phyloP scores from a whole-genome alignment of 495 filamentous ascomycete genomes.

The Baudoinia panamericana region DNA sequence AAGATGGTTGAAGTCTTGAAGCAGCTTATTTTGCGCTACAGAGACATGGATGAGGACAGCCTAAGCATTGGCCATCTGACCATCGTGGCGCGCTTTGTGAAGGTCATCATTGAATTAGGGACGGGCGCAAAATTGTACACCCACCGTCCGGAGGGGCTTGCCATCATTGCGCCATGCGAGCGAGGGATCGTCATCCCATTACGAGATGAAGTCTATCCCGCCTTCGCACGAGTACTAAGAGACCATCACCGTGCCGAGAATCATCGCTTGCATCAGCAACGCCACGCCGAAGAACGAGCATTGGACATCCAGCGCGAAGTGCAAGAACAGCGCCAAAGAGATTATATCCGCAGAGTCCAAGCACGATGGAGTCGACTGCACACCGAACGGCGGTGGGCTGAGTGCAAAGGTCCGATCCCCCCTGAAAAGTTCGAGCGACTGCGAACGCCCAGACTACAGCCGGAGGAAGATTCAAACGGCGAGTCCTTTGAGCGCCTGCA shows the following conservation, averaged over 20 bases:
- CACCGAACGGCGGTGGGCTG: conserved; percentile 10
- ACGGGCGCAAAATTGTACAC: conserved; percentile 1
- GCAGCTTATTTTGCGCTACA: conserved; percentile 5
- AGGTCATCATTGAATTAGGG: conserved; percentile 10
- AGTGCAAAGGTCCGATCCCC: conserved; percentile 1
- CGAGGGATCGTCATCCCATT: conserved; percentile 10
- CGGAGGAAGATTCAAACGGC: conserved; percentile 10
- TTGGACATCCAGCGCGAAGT: conserved; percentile 5
- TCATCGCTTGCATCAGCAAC: background rate
- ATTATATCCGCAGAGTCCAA: background rate
- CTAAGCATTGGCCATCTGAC: conserved; percentile 3
- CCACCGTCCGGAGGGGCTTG: conserved; percentile 1
- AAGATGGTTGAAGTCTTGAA: conserved; percentile 9
- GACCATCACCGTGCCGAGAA: background rate
- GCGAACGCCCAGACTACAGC: background rate
- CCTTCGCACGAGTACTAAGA: conserved; percentile 1
- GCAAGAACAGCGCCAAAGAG: background rate
- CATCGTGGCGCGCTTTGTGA: conserved; percentile 2
- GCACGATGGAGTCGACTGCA: conserved; percentile 15
- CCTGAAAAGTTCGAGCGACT: conserved; percentile 5
- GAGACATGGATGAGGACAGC: background rate
- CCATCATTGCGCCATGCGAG: conserved; percentile 13
- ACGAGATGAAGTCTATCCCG: conserved; percentile 3
- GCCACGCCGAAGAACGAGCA: conserved; percentile 1
- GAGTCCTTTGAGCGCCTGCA: conserved; percentile 23